phyloP scores from a whole-genome alignment of 306 rosid species.

The Arachis stenosperma region DNA sequence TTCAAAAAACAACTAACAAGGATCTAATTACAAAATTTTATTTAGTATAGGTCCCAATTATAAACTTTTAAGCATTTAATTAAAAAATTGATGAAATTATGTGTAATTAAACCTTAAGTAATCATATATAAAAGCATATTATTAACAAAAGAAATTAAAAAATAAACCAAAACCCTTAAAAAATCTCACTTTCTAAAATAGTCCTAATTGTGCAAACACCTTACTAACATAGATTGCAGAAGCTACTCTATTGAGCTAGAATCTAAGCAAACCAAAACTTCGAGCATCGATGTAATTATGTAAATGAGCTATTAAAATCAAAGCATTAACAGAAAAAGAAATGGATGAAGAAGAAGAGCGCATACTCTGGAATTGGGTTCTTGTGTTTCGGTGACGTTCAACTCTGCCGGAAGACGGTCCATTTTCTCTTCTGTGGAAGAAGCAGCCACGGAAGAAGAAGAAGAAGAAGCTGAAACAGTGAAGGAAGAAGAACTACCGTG shows the following conservation, averaged over 20 bases:
- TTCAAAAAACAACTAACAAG: no score
- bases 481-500: conserved; percentile 37
- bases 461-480: conserved; percentile 54
- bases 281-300: no score
- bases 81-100: no score
- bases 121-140: neutral
- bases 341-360: neutral
- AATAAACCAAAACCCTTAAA: neutral
- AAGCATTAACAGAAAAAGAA: no score
- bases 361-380: conserved; percentile 77
- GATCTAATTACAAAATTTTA: no score
- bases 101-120: neutral
- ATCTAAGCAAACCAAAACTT: no score
- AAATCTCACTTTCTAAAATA: neutral
- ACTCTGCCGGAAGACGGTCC: conserved; percentile 66
- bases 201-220: neutral
- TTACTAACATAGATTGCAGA: neutral
- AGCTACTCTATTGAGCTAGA: neutral
- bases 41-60: no score
- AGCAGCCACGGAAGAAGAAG: conserved; percentile 8
- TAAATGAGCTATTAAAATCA: no score
- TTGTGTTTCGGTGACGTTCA: conserved; percentile 63
- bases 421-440: conserved; percentile 40
- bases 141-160: neutral
- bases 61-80: no score